phyloP scores from a whole-genome alignment of 2,329 filamentous ascomycete genomes.

The Blumeria hordei region DNA sequence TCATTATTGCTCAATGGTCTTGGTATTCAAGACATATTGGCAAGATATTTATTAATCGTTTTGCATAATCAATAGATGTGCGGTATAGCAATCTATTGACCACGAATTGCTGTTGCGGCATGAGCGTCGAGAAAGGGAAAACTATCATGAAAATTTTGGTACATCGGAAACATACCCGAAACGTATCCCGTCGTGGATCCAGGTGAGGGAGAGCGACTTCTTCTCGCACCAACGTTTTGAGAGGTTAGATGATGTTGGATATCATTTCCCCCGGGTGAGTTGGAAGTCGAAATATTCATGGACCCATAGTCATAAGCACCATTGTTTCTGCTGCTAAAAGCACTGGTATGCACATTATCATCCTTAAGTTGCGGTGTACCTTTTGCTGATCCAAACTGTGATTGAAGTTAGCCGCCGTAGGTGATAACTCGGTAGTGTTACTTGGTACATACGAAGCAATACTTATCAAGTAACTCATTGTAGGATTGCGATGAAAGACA shows the following conservation, averaged over 20 bases:
- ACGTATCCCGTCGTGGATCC: conserved; percentile 22
- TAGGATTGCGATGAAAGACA: conserved; percentile 72
- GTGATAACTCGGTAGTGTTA: conserved; percentile 8
- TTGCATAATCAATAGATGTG: too few species aligned
- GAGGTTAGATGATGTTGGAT: conserved; percentile 8
- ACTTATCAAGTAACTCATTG: conserved; percentile 93
- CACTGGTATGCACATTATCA: conserved; percentile 20
- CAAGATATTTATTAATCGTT: too few species aligned
- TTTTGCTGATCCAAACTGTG: conserved; percentile 38
- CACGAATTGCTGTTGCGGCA: conserved; percentile 16
- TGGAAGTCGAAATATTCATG: conserved; percentile 16
- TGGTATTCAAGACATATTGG: too few species aligned
- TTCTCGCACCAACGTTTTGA: conserved; percentile 13
- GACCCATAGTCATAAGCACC: conserved; percentile 15
- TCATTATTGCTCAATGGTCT: too few species aligned
- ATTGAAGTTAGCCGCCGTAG: conserved; percentile 18
- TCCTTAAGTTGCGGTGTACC: conserved; percentile 26
- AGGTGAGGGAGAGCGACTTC: conserved; percentile 20
- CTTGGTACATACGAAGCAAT: conserved; percentile 88
- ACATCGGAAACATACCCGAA: conserved; percentile 21
- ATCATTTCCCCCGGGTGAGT: conserved; percentile 12
- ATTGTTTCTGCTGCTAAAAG: conserved; percentile 21
- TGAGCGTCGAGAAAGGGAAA: conserved; percentile 15
- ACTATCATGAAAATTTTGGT: conserved; percentile 14
- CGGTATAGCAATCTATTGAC: conserved; percentile 6